phyloP scores from a whole-genome alignment of 371 early-diverging fungal species.

The Mucor ambiguus region DNA sequence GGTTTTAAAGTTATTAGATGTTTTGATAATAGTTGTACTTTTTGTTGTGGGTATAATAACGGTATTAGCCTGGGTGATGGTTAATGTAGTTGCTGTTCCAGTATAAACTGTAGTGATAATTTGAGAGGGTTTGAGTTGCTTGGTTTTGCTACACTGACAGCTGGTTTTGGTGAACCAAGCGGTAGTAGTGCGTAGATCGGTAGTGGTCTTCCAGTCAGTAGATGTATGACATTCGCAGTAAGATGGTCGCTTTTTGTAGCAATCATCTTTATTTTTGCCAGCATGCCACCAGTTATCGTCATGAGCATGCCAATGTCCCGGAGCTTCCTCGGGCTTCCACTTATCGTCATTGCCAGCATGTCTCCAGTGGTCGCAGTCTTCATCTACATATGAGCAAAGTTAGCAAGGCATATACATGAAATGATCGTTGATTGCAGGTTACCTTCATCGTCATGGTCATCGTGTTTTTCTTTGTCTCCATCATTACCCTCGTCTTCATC shows the following conservation, averaged over 20 bases:
- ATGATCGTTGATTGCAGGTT: background rate
- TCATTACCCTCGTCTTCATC: background rate
- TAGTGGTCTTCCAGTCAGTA: background rate
- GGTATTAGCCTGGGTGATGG: background rate
- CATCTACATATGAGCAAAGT: background rate
- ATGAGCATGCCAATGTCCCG: background rate
- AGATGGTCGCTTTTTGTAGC: background rate
- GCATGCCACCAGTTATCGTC: background rate
- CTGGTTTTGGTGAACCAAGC: background rate
- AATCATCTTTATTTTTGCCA: background rate
- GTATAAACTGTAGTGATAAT: background rate
- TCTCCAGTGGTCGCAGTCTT: slow-evolving; percentile 1
- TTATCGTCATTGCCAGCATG: background rate
- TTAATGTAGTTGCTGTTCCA: background rate
- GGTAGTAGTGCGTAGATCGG: background rate
- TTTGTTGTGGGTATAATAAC: background rate
- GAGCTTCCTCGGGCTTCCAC: background rate
- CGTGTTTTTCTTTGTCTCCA: background rate
- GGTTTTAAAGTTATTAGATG: background rate
- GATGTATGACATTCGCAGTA: background rate
- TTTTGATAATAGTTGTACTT: background rate
- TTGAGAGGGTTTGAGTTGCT: background rate
- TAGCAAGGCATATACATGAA: background rate
- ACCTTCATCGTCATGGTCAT: no score
- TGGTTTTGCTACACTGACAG: background rate